phyloP scores from a whole-genome alignment of 73 alveolate species.

The Symbiodinium natans region DNA sequence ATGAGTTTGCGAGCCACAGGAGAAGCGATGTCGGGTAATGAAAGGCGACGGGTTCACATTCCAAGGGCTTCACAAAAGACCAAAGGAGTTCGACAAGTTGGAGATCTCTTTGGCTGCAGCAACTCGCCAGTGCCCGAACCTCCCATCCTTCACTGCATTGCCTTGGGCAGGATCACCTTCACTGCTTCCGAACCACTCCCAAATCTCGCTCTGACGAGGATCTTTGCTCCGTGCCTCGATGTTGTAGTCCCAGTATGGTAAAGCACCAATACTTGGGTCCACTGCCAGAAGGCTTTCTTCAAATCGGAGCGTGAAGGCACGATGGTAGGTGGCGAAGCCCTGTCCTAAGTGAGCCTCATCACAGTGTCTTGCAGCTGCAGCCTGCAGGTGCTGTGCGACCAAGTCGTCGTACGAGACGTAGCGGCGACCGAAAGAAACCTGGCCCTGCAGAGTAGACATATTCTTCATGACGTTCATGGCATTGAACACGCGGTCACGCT shows the following conservation, averaged over 20 bases:
- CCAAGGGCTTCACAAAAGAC: constrained; percentile 17
- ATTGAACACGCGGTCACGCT: constrained; percentile 35
- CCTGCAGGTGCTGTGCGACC: constrained; percentile 23
- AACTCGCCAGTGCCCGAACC: constrained; percentile 41
- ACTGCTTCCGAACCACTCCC: constrained; percentile 42
- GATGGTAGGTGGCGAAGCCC: constrained; percentile 37
- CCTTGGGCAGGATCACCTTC: constrained; percentile 31
- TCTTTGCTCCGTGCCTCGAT: background rate
- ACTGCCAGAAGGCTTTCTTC: constrained; percentile 14
- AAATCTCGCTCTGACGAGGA: background rate
- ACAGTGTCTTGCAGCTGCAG: background rate
- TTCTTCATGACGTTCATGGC: constrained; percentile 30
- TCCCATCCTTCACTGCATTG: constrained; percentile 30
- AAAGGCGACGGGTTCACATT: constrained; percentile 20
- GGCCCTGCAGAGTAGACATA: background rate
- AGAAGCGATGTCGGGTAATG: background rate
- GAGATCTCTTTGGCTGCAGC: background rate
- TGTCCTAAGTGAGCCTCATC: constrained; percentile 16
- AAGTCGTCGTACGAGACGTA: constrained; percentile 12
- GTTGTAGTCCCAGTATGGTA: constrained; percentile 57
- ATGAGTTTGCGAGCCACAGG: constrained; percentile 17
- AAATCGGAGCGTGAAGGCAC: constrained; percentile 20
- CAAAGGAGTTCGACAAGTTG: background rate
- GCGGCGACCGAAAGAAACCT: background rate
- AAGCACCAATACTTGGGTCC: constrained; percentile 10